These are phyloP conservation scores for Calonectria hawksworthii DNA, from an alignment of 2,329 filamentous ascomycete genomes.

Conservation along the genomic window DNA sequence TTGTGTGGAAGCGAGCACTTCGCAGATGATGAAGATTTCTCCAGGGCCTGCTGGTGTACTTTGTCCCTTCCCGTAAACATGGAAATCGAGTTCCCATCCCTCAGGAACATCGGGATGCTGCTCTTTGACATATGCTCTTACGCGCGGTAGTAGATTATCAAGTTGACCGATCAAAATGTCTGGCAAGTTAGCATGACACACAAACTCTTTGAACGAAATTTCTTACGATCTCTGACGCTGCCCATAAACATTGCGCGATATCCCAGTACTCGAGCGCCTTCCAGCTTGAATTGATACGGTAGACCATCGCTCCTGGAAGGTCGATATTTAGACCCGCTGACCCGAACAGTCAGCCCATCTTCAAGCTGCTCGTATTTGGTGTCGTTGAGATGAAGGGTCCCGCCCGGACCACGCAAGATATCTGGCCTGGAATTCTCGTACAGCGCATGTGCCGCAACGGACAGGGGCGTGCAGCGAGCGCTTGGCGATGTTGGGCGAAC, in stretches of 20 bases:
- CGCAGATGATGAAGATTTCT: slow-evolving; percentile 60
- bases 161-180: slow-evolving; percentile 38
- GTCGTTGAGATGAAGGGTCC: slow-evolving; percentile 56
- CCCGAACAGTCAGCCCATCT: slow-evolving; percentile 32
- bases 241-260: slow-evolving; percentile 44
- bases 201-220: fast-evolving
- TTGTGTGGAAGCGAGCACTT: slow-evolving; percentile 61
- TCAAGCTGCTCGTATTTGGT: slow-evolving; percentile 42
- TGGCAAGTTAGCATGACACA: slow-evolving; percentile 1
- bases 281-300: slow-evolving; percentile 42
- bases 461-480: slow-evolving; percentile 60
- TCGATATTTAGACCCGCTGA: slow-evolving; percentile 29
- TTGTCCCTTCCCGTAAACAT: slow-evolving; percentile 57
- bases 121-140: slow-evolving; percentile 36
- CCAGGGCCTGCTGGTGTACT: neutral
- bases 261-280: slow-evolving; percentile 36
- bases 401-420: slow-evolving; percentile 63
- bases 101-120: slow-evolving; percentile 36
- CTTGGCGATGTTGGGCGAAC: slow-evolving; percentile 56
- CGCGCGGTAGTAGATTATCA: slow-evolving; percentile 24
- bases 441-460: slow-evolving; percentile 66
- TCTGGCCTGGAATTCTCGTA: slow-evolving; percentile 70
- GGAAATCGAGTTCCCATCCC: slow-evolving; percentile 51
- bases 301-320: slow-evolving; percentile 15
- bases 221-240: slow-evolving; percentile 36